phyloP scores from a whole-genome alignment of 768 basidiomycete species.

The Leucocoprinus birnbaumii region DNA sequence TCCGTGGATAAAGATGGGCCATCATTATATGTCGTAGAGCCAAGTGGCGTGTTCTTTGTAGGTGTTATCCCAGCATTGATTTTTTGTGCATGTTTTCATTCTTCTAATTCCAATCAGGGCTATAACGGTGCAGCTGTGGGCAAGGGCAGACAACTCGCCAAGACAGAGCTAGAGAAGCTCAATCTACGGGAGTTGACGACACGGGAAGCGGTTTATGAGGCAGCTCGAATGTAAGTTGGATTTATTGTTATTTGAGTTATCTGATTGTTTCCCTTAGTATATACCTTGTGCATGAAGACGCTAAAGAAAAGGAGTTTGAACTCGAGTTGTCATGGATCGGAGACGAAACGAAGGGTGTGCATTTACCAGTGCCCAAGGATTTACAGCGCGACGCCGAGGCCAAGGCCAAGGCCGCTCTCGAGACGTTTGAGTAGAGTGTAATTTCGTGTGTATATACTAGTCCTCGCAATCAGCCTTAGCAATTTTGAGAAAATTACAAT shows the following conservation, averaged over 20 bases:
- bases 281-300: conserved; percentile 95
- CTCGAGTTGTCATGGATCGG: conserved; percentile 98
- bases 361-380: conserved; percentile 83
- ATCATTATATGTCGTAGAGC: conserved; percentile 86
- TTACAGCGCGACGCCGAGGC: conserved; percentile 81
- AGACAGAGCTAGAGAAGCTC: conserved; percentile 97
- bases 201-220: conserved; percentile 87
- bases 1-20: conserved; percentile 89
- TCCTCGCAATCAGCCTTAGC: conserved; percentile 9
- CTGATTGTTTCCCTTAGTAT: conserved; percentile 51
- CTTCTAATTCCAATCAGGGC: conserved; percentile 66
- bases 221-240: conserved; percentile 84
- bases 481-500: conserved; percentile 12
- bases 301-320: conserved; percentile 98
- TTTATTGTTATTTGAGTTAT: neutral
- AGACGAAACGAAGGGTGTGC: conserved; percentile 74
- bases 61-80: conserved; percentile 22
- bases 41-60: conserved; percentile 89
- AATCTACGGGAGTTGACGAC: conserved; percentile 77
- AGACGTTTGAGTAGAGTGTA: conserved; percentile 43
- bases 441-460: conserved; percentile 8
- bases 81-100: neutral
- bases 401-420: conserved; percentile 84
- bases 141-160: conserved; percentile 96
- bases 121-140: conserved; percentile 97